These are phyloP conservation scores for Botrytis medusae DNA, from an alignment of 2,329 filamentous ascomycete species.

Conservation along the genomic window DNA sequence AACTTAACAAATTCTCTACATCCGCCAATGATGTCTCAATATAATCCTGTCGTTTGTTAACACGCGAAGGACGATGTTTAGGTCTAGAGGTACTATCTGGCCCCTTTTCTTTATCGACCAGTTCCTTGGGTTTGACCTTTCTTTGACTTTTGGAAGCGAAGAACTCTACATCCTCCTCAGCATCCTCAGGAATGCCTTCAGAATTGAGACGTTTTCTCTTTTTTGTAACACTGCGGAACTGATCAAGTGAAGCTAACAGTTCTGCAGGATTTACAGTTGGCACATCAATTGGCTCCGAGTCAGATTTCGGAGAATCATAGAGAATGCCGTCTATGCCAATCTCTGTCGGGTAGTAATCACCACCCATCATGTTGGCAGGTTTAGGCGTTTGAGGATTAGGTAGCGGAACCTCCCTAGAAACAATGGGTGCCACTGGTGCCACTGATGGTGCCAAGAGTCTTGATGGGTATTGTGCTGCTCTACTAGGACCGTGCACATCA, in stretches of 20 bases:
- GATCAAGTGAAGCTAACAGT: slow-evolving; percentile 28
- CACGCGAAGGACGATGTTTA: slow-evolving; percentile 29
- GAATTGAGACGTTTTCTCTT: slow-evolving; percentile 29
- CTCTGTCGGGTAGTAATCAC: slow-evolving; percentile 36
- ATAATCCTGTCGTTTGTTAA: slow-evolving; percentile 29
- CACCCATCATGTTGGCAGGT: slow-evolving; percentile 37
- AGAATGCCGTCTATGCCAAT: slow-evolving; percentile 37
- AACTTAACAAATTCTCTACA: slow-evolving; percentile 26
- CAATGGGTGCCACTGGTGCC: slow-evolving; percentile 30
- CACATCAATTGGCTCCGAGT: slow-evolving; percentile 24
- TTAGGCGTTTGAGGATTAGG: slow-evolving; percentile 31
- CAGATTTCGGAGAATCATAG: slow-evolving; percentile 34
- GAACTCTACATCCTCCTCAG: slow-evolving; percentile 34
- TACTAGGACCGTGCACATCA: slow-evolving; percentile 13
- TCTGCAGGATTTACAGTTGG: slow-evolving; percentile 33
- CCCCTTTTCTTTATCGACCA: slow-evolving; percentile 2
- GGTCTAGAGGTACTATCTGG: slow-evolving; percentile 17
- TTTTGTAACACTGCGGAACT: slow-evolving; percentile 25
- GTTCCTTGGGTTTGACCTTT: slow-evolving; percentile 28
- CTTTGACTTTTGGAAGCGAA: slow-evolving; percentile 34
- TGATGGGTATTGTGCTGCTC: slow-evolving; percentile 29
- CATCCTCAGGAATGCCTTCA: slow-evolving; percentile 26
- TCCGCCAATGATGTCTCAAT: slow-evolving; percentile 31
- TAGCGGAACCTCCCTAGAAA: slow-evolving; percentile 26
- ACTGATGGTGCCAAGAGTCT: slow-evolving; percentile 31